Conservation (phyloP, 169 alveolate genomes). For the Besnoitia besnoiti region DNA sequence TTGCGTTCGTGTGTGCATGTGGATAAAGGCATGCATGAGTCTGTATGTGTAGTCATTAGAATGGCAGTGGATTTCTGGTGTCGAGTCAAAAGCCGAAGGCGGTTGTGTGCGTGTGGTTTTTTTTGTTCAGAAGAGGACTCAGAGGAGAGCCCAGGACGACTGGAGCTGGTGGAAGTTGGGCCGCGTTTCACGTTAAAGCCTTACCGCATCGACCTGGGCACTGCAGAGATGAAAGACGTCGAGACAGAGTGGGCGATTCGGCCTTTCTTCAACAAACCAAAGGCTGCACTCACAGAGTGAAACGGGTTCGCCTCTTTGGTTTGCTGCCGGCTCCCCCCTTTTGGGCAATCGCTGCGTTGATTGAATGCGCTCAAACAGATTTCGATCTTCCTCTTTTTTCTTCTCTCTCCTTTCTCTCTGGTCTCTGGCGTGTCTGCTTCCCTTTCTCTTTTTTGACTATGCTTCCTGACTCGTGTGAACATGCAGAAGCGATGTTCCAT, state of each 20-base stretch:
- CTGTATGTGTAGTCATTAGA: not conserved
- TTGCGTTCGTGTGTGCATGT: not conserved
- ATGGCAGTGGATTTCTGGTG: not conserved
- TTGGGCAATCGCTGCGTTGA: too few species aligned
- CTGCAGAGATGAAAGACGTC: constrained; percentile 96
- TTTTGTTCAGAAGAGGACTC: constrained; percentile 43
- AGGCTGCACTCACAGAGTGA: constrained; percentile 73
- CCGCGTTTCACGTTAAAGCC: constrained; percentile 95
- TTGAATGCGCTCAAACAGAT: too few species aligned
- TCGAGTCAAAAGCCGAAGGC: not conserved
- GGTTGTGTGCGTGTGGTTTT: too few species aligned
- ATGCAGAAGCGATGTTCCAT: too few species aligned
- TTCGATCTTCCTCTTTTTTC: too few species aligned
- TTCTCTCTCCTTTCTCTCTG: too few species aligned
- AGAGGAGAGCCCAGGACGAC: constrained; percentile 54
- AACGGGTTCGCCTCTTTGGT: too few species aligned
- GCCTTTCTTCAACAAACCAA: constrained; percentile 96
- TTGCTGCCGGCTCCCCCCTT: too few species aligned
- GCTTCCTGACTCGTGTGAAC: too few species aligned
- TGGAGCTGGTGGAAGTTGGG: constrained; percentile 91
- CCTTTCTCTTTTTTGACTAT: too few species aligned
- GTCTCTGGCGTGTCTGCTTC: too few species aligned
- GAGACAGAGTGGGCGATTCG: constrained; percentile 97
- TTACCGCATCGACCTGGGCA: constrained; percentile 95
- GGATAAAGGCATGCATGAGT: not conserved